Evolutionary conservation across 225 moss, liverwort and hornwort species (phyloP).

Genomic region (Physcomitrellopsis africana): DNA sequence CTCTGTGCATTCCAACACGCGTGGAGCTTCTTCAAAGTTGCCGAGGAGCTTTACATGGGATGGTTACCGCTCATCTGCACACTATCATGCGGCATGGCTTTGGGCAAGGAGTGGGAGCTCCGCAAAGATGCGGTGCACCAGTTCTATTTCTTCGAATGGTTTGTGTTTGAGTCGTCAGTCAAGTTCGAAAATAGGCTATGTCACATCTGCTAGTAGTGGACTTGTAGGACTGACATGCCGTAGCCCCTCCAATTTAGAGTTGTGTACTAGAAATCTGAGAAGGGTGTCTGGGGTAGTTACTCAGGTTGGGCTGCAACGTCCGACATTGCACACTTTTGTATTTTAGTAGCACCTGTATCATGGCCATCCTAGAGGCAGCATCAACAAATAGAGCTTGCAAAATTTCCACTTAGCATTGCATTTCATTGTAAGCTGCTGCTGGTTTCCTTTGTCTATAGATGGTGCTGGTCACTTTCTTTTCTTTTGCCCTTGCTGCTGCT

Average conservation of each 20-base stretch:
- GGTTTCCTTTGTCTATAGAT: too few relatives aligned
- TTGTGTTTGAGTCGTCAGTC: slow-evolving; percentile 20
- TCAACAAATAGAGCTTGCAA: slow-evolving; percentile 23
- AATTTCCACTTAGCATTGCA: neutral
- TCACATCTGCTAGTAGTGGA: slow-evolving; percentile 13
- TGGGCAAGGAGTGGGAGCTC: slow-evolving; percentile 11
- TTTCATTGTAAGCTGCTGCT: neutral
- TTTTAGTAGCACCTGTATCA: slow-evolving; percentile 24
- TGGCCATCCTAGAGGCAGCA: slow-evolving; percentile 41
- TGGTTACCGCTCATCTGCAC: slow-evolving; percentile 4
- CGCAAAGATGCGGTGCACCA: neutral
- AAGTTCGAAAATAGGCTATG: slow-evolving; percentile 25
- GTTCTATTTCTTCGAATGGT: slow-evolving; percentile 1
- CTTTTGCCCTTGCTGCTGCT: too few relatives aligned
- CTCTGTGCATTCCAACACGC: slow-evolving; percentile 18
- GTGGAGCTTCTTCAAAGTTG: slow-evolving; percentile 15
- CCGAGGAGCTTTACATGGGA: slow-evolving; percentile 4
- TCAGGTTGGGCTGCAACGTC: slow-evolving; percentile 20
- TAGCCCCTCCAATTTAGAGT: slow-evolving; percentile 1
- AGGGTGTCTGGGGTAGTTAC: slow-evolving; percentile 23
- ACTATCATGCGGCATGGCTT: slow-evolving; percentile 1
- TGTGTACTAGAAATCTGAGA: slow-evolving; percentile 17
- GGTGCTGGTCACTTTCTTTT: too few relatives aligned
- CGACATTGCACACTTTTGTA: slow-evolving; percentile 29
- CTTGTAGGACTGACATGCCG: neutral